Evolutionary conservation across 441 rosid species (phyloP), one percentile per base, ranked within the genome.

Genomic region (Lepidium campestre): DNA sequence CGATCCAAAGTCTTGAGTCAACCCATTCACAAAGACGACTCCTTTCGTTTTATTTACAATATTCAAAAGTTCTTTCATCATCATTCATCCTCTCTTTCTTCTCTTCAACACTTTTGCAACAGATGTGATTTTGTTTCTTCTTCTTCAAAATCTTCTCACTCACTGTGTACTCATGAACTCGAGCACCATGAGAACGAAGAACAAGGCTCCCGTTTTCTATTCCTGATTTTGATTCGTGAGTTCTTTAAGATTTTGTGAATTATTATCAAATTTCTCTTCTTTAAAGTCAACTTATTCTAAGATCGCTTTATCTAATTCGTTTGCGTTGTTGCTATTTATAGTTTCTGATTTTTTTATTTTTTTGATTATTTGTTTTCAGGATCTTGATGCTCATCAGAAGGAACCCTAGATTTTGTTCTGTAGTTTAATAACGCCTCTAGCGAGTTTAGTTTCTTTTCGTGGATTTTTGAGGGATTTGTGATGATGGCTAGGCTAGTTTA

Each of bases 301-400:
- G 69, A 61, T 52, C 61, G 39, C 3, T 48, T 15, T 47, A 22
- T 47, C 31, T 53, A 8, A 10, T 15, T 32, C 25, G 1, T 14
- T 15, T 52, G 19, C 37, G 3, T 52, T 52, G 54, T 53, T 52
- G 5, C 62, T 61, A 10, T 7, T 34, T 13, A 17, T 42, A 13
- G 25, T 12, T 7, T 48, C 13, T 19, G 42, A 25, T 17, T 7
- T 6, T 54, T 10, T 12, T 56, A 9, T 12, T 12, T 10, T 4
- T 31, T 46, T 25, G 29, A 29, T 29, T 18, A 32, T 40, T 73
- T 63, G 39, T 22, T 72, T 75, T 29, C 81, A 83, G 84, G 84
- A 22, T 48, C 71, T 58, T 44, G 47, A 47, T 66, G 64, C 18
- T 60, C 37, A 44, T 53, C 42, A 12, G 42, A 72, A 35, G 17